A percentile compares a stretch with the other conserved stretches of the same genome.
Conservation (phyloP, 78 protist species). For the Guillardia theta region DNA sequence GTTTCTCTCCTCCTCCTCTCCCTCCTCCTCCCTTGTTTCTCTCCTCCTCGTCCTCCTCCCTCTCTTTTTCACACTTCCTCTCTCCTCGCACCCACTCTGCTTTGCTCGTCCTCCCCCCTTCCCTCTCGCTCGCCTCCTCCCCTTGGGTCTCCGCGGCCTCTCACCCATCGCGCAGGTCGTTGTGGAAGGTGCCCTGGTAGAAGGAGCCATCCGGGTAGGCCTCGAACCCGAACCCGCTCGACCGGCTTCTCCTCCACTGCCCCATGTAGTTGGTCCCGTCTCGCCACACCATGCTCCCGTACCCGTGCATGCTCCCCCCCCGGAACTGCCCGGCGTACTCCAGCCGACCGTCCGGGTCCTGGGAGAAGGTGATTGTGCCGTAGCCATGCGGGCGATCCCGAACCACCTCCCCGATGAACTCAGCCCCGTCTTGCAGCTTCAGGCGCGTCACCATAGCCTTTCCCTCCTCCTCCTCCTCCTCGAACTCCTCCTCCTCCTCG, state of each 20-base stretch:
- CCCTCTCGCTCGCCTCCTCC: too few species aligned
- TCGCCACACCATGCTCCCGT: background rate
- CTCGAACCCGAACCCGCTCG: background rate
- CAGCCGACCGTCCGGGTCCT: background rate
- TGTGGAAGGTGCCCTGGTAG: background rate
- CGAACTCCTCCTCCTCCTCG: background rate
- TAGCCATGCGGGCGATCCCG: background rate
- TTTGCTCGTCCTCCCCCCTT: too few species aligned
- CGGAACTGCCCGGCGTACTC: background rate
- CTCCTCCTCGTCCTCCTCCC: too few species aligned
- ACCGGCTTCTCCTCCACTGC: background rate
- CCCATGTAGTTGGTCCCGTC: conserved; percentile 29
- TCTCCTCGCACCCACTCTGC: too few species aligned
- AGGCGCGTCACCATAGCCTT: background rate
- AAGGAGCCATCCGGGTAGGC: background rate
- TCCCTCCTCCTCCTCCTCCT: background rate
- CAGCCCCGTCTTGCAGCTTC: background rate
- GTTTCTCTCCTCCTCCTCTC: too few species aligned
- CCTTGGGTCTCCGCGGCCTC: too few species aligned
- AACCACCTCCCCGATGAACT: background rate
- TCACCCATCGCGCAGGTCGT: background rate
- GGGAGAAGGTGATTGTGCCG: background rate
- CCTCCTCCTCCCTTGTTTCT: too few species aligned
- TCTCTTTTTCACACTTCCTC: too few species aligned
- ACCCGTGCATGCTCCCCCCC: background rate